phyloP scores from a whole-genome alignment of 768 basidiomycete species.

The Xanthoconium purpureum region DNA sequence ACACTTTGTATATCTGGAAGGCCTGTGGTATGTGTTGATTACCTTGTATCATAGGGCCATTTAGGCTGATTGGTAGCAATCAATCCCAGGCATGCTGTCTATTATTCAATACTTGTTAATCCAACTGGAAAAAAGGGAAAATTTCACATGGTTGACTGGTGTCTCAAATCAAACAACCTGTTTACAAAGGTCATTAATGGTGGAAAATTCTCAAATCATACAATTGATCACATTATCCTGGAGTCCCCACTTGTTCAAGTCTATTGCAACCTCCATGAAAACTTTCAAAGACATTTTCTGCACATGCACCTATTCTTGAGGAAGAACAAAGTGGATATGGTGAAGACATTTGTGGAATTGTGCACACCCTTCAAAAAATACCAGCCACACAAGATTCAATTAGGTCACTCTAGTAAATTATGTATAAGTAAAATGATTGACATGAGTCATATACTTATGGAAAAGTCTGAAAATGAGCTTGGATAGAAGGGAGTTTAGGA shows the following conservation, averaged over 20 bases:
- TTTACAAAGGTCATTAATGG: neutral
- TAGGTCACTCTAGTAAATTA: neutral
- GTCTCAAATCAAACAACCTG: neutral
- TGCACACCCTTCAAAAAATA: neutral
- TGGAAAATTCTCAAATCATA: neutral
- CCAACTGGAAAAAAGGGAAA: neutral
- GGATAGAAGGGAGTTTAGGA: neutral
- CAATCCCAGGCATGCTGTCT: neutral
- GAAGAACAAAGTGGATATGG: too few species aligned
- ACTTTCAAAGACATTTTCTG: neutral
- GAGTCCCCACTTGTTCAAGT: neutral
- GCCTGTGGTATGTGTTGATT: neutral
- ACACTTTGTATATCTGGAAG: neutral
- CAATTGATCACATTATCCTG: neutral
- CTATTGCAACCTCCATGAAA: neutral
- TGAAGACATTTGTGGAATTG: neutral
- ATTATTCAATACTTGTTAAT: neutral
- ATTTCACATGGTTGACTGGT: neutral
- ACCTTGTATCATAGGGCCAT: neutral
- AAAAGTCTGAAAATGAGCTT: neutral
- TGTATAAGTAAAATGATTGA: neutral
- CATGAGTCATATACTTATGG: neutral
- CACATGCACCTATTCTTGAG: neutral
- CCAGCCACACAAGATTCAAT: neutral
- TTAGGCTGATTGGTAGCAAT: neutral